Base-by-base conservation (phyloP, 768 basidiomycete genomes). In the Lentinula edodes region DNA sequence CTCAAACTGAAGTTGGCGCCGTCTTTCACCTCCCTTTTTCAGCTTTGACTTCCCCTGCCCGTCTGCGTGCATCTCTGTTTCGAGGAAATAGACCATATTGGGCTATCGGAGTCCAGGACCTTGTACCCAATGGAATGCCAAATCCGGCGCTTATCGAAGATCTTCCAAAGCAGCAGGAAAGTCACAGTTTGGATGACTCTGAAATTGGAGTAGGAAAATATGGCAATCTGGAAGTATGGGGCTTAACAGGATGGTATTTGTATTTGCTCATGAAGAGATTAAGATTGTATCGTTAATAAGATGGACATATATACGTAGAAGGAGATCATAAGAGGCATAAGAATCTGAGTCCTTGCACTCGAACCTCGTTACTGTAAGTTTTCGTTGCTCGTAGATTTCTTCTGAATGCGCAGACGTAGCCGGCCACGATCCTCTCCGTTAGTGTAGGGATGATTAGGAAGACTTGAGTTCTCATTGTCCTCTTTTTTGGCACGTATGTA, bases 161-260 rank as follows among this genome's bases (percentile, higher is more conserved):
- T 20, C 58, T 8, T 36, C 4, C 36, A 10, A 8, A 52, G 35
- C 43, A 13, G 41, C 34, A 4, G 15, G 38, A n/a, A 0, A 13
- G 20, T 16, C 35, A 32, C 46, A 8, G 20, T 15, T 62, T 64
- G 43, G 69, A 72, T 42, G 69, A 73, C 56, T 77, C 79, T 55
- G 77, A 82, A 63, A 72, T 80, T 46, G 78, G 78, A 13, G 70
- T 72, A 18, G 79, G 76, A 34, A 72, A 70, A 43, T 73, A 75
- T 52, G 82, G 78, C 10, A 75, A 76, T 61, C 71, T 91, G 15
- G 88, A 92, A 67, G 83, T 91, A 32, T 93, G 91, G 89, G 90
- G 91, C 0, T 73, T 93, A 68, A 91, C 91, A 20, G 91, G 90
- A 39, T 92, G 90, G 89, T 93, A 91, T 74, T 76, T 91, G 58